phyloP scores from a whole-genome alignment of 2,329 filamentous ascomycete genomes.

The Ascocoryne sarcoides region DNA sequence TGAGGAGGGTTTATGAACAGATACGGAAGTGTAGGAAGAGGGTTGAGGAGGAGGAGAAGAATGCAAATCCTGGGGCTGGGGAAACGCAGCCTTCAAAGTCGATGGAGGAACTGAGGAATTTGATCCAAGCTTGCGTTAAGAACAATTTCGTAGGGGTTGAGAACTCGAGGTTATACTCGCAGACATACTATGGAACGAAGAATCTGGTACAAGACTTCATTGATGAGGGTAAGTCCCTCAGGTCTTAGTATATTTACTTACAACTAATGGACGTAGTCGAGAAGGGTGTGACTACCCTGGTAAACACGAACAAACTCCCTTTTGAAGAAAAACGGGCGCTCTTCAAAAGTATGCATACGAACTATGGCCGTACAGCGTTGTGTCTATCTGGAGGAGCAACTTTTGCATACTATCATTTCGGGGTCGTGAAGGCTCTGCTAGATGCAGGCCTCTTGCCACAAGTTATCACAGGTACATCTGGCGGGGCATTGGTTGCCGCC shows the following conservation, averaged over 20 bases:
- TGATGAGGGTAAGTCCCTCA: constrained; percentile 56
- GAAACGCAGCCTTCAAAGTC: constrained; percentile 35
- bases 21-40: constrained; percentile 52
- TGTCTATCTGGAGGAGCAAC: constrained; percentile 89
- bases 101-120: constrained; percentile 64
- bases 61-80: constrained; percentile 28
- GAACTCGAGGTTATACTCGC: constrained; percentile 88
- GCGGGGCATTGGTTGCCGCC: constrained; percentile 81
- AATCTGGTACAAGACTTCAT: constrained; percentile 83
- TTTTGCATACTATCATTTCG: constrained; percentile 96
- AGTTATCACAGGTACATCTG: constrained; percentile 94
- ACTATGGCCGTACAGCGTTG: constrained; percentile 85
- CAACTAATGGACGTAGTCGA: constrained; percentile 48
- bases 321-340: constrained; percentile 67
- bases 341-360: constrained; percentile 83
- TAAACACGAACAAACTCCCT: constrained; percentile 57
- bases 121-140: constrained; percentile 89
- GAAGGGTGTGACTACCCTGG: constrained; percentile 56
- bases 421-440: constrained; percentile 79
- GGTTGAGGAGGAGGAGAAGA: constrained; percentile 46
- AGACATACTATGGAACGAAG: constrained; percentile 98
- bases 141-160: constrained; percentile 96
- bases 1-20: constrained; percentile 68
- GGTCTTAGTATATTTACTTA: neutral
- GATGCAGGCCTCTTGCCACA: constrained; percentile 81